phyloP scores from a whole-genome alignment of 2,329 filamentous ascomycete species.

The Lanzia echinophila region DNA sequence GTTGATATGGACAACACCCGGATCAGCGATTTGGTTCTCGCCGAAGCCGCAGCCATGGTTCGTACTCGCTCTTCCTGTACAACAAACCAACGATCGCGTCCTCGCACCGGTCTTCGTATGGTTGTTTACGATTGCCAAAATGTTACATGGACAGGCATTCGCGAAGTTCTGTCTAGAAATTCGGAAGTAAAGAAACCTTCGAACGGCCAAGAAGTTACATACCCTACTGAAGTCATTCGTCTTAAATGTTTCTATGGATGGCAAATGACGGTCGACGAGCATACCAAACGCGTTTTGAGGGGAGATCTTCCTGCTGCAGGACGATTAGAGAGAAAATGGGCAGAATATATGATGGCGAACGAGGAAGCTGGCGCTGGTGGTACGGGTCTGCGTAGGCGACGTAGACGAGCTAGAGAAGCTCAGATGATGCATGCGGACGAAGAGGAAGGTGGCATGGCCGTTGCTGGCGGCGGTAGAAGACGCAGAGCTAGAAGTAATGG shows the following conservation, averaged over 20 bases:
- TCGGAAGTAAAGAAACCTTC: slow-evolving; percentile 57
- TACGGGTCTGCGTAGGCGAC: slow-evolving; percentile 58
- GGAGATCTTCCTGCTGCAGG: slow-evolving; percentile 69
- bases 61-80: slow-evolving; percentile 49
- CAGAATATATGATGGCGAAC: slow-evolving; percentile 85
- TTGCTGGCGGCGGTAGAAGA: slow-evolving; percentile 39
- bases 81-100: slow-evolving; percentile 21
- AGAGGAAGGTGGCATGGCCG: slow-evolving; percentile 57
- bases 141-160: slow-evolving; percentile 86
- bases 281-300: slow-evolving; percentile 75
- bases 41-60: slow-evolving; percentile 78
- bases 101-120: slow-evolving; percentile 55
- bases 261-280: slow-evolving; percentile 91
- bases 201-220: slow-evolving; percentile 31
- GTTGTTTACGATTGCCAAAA: slow-evolving; percentile 88
- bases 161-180: slow-evolving; percentile 80
- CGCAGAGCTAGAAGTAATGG: slow-evolving; percentile 58
- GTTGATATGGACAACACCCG: slow-evolving; percentile 92
- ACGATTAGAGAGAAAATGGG: slow-evolving; percentile 85
- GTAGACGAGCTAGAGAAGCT: slow-evolving; percentile 74
- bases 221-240: slow-evolving; percentile 71
- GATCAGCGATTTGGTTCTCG: slow-evolving; percentile 77
- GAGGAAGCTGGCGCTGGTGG: slow-evolving; percentile 73
- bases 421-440: slow-evolving; percentile 75
- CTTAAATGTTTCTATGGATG: slow-evolving; percentile 94